Evolutionary conservation across 192 early-diverging fungal species (phyloP).

Genomic region (Podila minutissima): DNA sequence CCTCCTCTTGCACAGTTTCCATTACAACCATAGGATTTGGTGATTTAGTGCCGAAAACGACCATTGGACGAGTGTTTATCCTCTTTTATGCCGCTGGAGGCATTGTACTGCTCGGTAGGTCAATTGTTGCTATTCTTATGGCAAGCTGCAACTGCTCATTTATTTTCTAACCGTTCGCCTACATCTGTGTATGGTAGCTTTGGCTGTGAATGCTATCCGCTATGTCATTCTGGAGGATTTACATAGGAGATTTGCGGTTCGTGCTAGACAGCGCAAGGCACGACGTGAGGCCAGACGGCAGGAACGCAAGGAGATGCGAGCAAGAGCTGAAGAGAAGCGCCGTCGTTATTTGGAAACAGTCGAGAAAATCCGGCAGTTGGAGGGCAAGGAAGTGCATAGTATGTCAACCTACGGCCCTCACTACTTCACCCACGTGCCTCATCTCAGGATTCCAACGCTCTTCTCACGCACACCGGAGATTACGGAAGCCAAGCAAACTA

Average conservation of each 20-base stretch:
- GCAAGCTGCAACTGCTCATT: too few relatives aligned
- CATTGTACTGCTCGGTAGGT: constrained; percentile 28
- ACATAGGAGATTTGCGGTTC: constrained; percentile 20
- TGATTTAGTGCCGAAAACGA: constrained; percentile 3
- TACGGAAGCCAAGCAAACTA: too few relatives aligned
- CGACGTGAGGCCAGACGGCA: constrained; percentile 16
- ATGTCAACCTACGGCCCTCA: background rate
- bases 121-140: background rate
- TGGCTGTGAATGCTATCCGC: constrained; percentile 37
- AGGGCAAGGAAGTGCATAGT: background rate
- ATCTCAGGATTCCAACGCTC: background rate
- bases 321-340: constrained; percentile 3
- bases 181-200: background rate
- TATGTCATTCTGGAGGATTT: constrained; percentile 42
- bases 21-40: constrained; percentile 48
- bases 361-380: constrained; percentile 8
- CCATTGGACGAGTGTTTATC: constrained; percentile 25
- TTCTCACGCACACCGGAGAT: background rate
- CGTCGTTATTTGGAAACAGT: background rate
- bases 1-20: constrained; percentile 7
- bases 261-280: constrained; percentile 20
- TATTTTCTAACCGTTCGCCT: too few relatives aligned
- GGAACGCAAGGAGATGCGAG: constrained; percentile 5
- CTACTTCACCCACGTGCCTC: constrained; percentile 11
- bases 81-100: constrained; percentile 36